A percentile compares a stretch with the other conserved stretches of the same genome.
phyloP scores from a whole-genome alignment of 2,329 filamentous ascomycete species.

The Xylariaceae sp. region DNA sequence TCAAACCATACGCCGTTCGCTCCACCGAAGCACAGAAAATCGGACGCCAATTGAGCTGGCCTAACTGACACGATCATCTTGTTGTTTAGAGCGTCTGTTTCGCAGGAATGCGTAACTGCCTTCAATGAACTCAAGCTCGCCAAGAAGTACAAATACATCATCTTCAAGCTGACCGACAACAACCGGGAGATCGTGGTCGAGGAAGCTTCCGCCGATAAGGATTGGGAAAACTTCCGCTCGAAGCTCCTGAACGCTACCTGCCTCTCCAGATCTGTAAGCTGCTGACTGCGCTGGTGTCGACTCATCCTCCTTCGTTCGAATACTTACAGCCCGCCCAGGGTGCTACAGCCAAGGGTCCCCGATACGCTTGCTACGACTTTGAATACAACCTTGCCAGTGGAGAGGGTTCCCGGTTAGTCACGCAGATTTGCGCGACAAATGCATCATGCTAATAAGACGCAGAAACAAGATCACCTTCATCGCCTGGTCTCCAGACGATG shows the following conservation, averaged over 20 bases:
- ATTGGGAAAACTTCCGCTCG: constrained; percentile 70
- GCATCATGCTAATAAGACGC: constrained; percentile 14
- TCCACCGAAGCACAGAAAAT: background rate
- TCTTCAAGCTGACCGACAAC: constrained; percentile 82
- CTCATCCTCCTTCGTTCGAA: constrained; percentile 24
- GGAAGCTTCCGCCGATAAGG: constrained; percentile 59
- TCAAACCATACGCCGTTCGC: constrained; percentile 10
- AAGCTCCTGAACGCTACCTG: constrained; percentile 68
- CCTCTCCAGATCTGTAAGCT: constrained; percentile 61
- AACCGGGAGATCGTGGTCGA: constrained; percentile 78
- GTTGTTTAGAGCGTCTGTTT: constrained; percentile 59
- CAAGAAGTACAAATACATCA: constrained; percentile 79
- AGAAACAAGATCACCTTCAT: constrained; percentile 78
- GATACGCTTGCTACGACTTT: constrained; percentile 83
- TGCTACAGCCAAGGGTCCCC: constrained; percentile 59
- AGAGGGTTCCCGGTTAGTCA: constrained; percentile 60
- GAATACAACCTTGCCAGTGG: constrained; percentile 67
- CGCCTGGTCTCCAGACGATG: constrained; percentile 77
- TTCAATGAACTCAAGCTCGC: constrained; percentile 81
- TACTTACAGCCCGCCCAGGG: constrained; percentile 44
- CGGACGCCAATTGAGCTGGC: background rate
- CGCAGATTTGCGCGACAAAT: constrained; percentile 27
- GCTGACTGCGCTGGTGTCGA: background rate
- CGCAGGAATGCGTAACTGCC: constrained; percentile 62
- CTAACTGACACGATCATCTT: constrained; percentile 9